A percentile compares a stretch with the other conserved stretches of the same genome.
Evolutionary conservation across 768 basidiomycete species (phyloP).

Genomic region (Mycena sanguinolenta): DNA sequence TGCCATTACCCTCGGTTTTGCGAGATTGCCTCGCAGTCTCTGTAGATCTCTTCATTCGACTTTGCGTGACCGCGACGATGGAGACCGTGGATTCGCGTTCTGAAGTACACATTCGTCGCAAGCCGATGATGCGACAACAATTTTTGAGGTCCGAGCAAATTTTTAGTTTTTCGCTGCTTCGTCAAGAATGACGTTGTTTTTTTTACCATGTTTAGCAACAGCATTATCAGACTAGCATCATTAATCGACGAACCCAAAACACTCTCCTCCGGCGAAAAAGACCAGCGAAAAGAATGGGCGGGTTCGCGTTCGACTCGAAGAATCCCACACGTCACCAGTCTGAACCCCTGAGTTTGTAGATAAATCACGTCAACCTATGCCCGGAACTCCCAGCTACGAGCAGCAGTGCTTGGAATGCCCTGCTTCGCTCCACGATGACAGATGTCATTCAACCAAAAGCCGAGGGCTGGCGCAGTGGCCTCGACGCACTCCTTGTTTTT

Average conservation of each 20-base stretch:
- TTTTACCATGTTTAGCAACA: not conserved
- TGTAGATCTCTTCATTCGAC: too few relatives aligned
- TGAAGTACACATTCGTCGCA: not conserved
- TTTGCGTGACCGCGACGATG: too few relatives aligned
- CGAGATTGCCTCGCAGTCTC: too few relatives aligned
- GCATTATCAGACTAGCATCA: not conserved
- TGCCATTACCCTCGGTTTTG: too few relatives aligned
- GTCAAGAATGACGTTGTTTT: not conserved
- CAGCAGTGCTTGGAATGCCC: slow-evolving; percentile 38
- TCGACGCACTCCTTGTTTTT: slow-evolving; percentile 36
- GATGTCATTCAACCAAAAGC: slow-evolving; percentile 27
- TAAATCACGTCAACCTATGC: slow-evolving; percentile 27
- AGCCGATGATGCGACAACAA: not conserved
- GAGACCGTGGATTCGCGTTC: too few relatives aligned
- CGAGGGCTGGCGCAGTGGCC: slow-evolving; percentile 36
- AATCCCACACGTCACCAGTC: not conserved
- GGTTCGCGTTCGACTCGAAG: not conserved
- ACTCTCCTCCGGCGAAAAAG: slow-evolving; percentile 12
- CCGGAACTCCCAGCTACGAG: slow-evolving; percentile 38
- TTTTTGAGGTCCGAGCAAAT: slow-evolving; percentile 1
- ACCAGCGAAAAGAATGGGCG: slow-evolving; percentile 15
- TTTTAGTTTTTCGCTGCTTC: not conserved
- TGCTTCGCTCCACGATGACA: slow-evolving; percentile 26
- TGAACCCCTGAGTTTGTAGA: slow-evolving; percentile 14
- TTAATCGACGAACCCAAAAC: slow-evolving; percentile 23